A percentile compares a stretch with the other conserved stretches of the same genome.
phyloP scores from a whole-genome alignment of 768 basidiomycete genomes.

The Aureoboletus auriporus region DNA sequence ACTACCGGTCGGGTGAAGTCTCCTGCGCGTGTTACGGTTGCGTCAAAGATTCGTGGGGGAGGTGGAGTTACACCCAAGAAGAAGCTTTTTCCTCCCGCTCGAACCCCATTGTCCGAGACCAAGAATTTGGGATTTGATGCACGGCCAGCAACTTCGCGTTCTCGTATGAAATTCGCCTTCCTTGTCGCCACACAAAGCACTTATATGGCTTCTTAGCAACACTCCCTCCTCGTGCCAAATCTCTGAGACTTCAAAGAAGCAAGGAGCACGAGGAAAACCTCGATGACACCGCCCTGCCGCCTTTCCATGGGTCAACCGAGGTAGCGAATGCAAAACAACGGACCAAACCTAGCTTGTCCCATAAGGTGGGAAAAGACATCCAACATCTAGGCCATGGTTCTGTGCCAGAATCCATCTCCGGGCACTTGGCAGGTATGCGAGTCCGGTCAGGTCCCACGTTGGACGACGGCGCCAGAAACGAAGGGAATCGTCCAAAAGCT shows the following conservation, averaged over 20 bases:
- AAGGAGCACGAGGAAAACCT: constrained; percentile 6
- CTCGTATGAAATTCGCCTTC: constrained; percentile 17
- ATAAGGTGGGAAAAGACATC: constrained; percentile 7
- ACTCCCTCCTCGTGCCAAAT: constrained; percentile 9
- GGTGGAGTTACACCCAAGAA: constrained; percentile 22
- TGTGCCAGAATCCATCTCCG: constrained; percentile 26
- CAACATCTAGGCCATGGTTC: constrained; percentile 15
- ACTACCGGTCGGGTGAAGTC: constrained; percentile 13
- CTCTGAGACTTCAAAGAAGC: constrained; percentile 9
- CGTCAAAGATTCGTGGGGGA: constrained; percentile 17
- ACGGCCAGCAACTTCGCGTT: constrained; percentile 7
- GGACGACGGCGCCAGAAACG: background rate
- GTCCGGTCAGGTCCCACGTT: constrained; percentile 13
- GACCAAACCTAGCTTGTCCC: constrained; percentile 12
- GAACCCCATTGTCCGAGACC: constrained; percentile 23
- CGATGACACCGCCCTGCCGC: background rate
- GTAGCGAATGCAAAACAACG: constrained; percentile 5
- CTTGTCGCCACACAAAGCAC: background rate
- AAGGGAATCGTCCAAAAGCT: background rate
- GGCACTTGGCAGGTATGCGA: constrained; percentile 22
- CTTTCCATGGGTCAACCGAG: constrained; percentile 3
- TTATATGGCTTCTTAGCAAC: constrained; percentile 6
- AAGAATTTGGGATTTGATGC: constrained; percentile 14
- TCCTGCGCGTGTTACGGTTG: constrained; percentile 13
- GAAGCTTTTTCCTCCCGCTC: constrained; percentile 17